phyloP scores from a whole-genome alignment of 2,329 filamentous ascomycete species.

The Pseudogymnoascus sp. region DNA sequence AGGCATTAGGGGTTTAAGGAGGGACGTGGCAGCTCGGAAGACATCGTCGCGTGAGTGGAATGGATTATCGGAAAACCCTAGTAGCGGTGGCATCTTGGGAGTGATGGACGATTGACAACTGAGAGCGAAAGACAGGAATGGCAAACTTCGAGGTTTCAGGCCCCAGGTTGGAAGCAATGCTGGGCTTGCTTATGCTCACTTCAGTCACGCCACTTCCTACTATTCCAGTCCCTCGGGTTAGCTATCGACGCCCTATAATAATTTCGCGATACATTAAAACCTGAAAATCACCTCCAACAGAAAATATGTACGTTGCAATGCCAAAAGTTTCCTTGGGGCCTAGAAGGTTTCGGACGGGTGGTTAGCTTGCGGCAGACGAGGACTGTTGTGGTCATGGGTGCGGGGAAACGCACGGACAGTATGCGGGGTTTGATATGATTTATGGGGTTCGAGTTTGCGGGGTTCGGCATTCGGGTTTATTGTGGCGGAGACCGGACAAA shows the following conservation, averaged over 20 bases:
- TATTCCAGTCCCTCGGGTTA: not conserved
- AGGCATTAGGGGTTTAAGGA: conserved; percentile 20
- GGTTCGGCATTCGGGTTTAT: not conserved
- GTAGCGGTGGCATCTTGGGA: conserved; percentile 29
- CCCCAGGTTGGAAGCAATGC: not conserved
- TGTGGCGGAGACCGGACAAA: not conserved
- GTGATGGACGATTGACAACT: conserved; percentile 1
- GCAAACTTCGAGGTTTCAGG: not conserved
- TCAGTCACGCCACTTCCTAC: not conserved
- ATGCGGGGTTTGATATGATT: not conserved
- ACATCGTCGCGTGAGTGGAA: conserved; percentile 31
- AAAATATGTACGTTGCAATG: not conserved
- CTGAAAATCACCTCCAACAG: not conserved
- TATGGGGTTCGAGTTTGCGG: not conserved
- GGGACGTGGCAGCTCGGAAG: conserved; percentile 27
- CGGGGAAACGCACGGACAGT: not conserved
- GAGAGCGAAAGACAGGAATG: not conserved
- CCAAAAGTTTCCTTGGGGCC: not conserved
- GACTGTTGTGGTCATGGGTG: not conserved
- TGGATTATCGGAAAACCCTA: conserved; percentile 36
- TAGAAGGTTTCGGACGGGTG: not conserved
- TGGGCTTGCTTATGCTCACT: not conserved
- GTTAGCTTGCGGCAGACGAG: not conserved
- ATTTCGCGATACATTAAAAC: not conserved
- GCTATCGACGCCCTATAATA: not conserved